phyloP scores from a whole-genome alignment of 805 yeast species.

The Martiniozyma abietophila region DNA sequence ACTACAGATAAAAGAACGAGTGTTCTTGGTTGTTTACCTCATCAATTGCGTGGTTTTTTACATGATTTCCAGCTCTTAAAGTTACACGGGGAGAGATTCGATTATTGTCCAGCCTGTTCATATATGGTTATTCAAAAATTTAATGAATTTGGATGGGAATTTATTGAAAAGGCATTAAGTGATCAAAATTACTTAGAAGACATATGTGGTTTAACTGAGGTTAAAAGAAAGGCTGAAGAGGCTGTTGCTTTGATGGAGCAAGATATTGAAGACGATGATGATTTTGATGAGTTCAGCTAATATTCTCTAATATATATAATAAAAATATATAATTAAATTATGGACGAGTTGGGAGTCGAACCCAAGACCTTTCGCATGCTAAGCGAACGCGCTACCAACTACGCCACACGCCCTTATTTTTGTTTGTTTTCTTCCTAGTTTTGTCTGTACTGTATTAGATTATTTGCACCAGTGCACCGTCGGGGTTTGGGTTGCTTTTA shows the following conservation, averaged over 20 bases:
- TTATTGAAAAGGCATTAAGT: constrained; percentile 62
- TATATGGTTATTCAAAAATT: constrained; percentile 43
- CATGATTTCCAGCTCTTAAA: constrained; percentile 54
- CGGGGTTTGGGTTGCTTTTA: too few species aligned
- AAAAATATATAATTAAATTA: too few species aligned
- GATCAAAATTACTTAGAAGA: constrained; percentile 62
- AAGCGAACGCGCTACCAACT: constrained; percentile 79
- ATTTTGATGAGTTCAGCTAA: constrained; percentile 14
- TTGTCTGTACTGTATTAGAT: too few species aligned
- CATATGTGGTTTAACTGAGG: constrained; percentile 66
- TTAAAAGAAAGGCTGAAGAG: constrained; percentile 63
- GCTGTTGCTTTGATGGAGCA: constrained; percentile 33
- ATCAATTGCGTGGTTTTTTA: constrained; percentile 85
- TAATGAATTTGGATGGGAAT: constrained; percentile 61
- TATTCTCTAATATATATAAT: too few species aligned
- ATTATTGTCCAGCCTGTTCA: constrained; percentile 85
- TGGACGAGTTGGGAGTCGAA: constrained; percentile 76
- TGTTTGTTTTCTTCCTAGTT: too few species aligned
- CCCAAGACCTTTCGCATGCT: constrained; percentile 79
- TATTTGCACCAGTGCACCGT: too few species aligned
- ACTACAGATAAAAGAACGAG: constrained; percentile 21
- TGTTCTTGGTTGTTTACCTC: constrained; percentile 68
- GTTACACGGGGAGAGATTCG: constrained; percentile 63
- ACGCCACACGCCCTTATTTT: constrained; percentile 86
- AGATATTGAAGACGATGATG: constrained; percentile 27